Evolutionary conservation across 352 stramenopile genomes (phyloP).

Genomic region (Pilasporangium apinafurcum): DNA sequence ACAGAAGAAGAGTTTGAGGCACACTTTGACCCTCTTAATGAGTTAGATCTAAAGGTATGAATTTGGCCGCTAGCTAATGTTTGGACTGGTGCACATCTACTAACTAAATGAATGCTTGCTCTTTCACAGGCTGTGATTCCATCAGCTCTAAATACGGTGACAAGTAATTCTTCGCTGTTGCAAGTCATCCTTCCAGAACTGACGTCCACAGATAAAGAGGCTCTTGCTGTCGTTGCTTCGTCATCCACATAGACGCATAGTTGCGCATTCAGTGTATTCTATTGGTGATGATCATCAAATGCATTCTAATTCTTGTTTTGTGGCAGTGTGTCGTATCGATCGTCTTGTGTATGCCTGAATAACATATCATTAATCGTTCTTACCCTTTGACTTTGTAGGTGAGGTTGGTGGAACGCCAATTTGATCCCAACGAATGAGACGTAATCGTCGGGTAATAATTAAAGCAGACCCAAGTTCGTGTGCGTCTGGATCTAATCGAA

Average conservation of each 20-base stretch:
- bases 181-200: constrained; percentile 64
- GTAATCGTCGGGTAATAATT: constrained; percentile 55
- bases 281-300: too few relatives aligned
- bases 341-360: too few relatives aligned
- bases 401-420: constrained; percentile 16
- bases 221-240: constrained; percentile 37
- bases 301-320: too few relatives aligned
- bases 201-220: constrained; percentile 60
- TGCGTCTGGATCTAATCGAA: constrained; percentile 50
- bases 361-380: background rate
- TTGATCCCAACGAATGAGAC: constrained; percentile 62
- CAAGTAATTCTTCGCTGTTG: constrained; percentile 35
- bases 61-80: background rate
- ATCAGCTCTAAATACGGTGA: constrained; percentile 48
- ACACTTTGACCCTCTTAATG: constrained; percentile 74
- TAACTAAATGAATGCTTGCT: background rate
- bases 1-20: constrained; percentile 75
- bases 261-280: too few relatives aligned
- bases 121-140: constrained; percentile 41
- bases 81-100: too few relatives aligned
- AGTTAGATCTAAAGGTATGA: constrained; percentile 70
- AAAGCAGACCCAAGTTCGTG: constrained; percentile 43
- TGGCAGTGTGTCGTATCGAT: too few relatives aligned
- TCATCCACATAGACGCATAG: constrained; percentile 40
- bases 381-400: constrained; percentile 16